Base-by-base conservation (phyloP, 257 asterid genomes). In the Solanum habrochaites region DNA sequence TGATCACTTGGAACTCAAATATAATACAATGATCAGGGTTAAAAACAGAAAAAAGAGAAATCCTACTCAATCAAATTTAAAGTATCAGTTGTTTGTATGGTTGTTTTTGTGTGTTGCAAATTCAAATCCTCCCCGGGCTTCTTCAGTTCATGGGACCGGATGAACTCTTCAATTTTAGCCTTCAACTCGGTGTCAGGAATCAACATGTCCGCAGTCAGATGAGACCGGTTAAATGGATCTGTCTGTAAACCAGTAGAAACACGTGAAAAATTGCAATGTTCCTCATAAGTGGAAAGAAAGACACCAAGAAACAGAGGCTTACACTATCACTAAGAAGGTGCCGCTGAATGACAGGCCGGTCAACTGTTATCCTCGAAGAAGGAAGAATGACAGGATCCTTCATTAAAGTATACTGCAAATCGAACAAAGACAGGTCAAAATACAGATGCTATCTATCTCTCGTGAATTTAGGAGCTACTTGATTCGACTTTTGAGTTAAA, bases 151-250 rank as follows among this genome's bases (percentile, higher is more conserved):
- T 89, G 95, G 52, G 98, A 93, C 88, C 89, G 90, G 23, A 96
- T 85, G 58, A 94, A 97, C 47, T 93, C 98, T 83, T 95, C 98
- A 2, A 95, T 97, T 89, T 86, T 93, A 0, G 96, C 95, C 94
- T 97, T 97, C 88, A 97, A 90, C 89, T 96, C 98, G 32, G 92
- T 93, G 88, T 95, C 89, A 0, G 99, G 94, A 90, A 96, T 97
- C 89, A 97, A 86, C 99, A 97, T 96, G 87, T 97, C 99, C 90
- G 87, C 88, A 8, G 98, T 92, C 62, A 97, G 98, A 90, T 93
- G 98, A 69, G 99, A 94, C 74, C 99, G 99, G 73, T 95, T 97
- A 74, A 97, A 97, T 12, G 99, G 99, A 88, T 97, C 99, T 4
- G 98, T 90, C 99, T 97, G 98, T 31, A 90, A 85, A 86, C 85